Evolutionary conservation across 2,329 filamentous ascomycete species (phyloP), one percentile per base, ranked within the genome.

Genomic region (Chalaropsis thielavioides): DNA sequence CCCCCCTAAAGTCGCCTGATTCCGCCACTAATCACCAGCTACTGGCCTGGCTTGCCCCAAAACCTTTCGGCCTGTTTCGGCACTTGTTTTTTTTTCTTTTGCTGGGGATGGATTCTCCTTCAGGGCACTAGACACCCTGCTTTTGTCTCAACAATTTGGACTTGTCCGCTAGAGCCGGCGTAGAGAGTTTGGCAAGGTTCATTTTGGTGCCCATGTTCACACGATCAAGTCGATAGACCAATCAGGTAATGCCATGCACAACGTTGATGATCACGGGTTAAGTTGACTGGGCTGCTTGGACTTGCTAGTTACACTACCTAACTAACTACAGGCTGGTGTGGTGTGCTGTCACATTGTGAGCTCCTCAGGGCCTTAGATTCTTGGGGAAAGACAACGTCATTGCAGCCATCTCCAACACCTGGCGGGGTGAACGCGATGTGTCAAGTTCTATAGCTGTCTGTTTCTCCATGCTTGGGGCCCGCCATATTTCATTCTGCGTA

Each of bases 11-110:
- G 46, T 27, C 24, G 46, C 46, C 46, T 51, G 22, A 51, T 27
- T 51, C 8, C 27, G 46, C 46, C 43, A 44, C 19, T 61, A 40
- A 35, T 6, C 24, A 6, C 24, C 22, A 24, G 22, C 17, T 17
- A 46, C 35, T 61, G 59, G 59, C 59, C 59, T 46, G 59, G 40
- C 40, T 61, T 61, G 2, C 59, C 59, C 59, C 41, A 46, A 61
- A 61, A 17, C 22, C 15, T 51, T 58, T 58, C 27, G 24, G 27
- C 27, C 27, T 58, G 7, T 17, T 8, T n/a, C 24, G 22, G 15
- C 24, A 17, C 54, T 11, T 31, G 13, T 56, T 51, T 56, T 51
- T 35, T 35, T 35, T 7, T 7, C 27, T 49, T 58, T 58, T 58
- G 54, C 54, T 58, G 54, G 54, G 54, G 54, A 58, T 38, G 54